These are phyloP conservation scores for Linnemannia hyalina DNA, from an alignment of 192 early-diverging fungal species.

Conservation along the genomic window DNA sequence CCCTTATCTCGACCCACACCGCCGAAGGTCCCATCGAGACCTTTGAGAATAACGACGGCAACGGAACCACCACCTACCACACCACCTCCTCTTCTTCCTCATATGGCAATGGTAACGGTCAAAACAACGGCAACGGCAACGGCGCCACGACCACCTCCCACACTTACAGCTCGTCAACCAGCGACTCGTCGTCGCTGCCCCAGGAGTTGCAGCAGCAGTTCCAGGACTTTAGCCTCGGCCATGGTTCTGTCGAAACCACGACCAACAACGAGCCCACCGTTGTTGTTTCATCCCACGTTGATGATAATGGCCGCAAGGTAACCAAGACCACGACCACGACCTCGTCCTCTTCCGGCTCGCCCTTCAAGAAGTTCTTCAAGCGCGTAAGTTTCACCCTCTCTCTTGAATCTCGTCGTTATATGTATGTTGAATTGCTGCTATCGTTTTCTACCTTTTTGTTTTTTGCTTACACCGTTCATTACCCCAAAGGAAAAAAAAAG, in stretches of 20 bases:
- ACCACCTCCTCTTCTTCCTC: background rate
- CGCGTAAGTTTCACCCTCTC: constrained; percentile 28
- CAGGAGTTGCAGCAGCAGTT: constrained; percentile 28
- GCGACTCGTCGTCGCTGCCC: background rate
- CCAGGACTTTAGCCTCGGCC: constrained; percentile 9
- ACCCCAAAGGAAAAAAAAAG: background rate
- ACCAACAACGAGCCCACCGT: constrained; percentile 35
- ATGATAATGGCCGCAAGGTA: constrained; percentile 46
- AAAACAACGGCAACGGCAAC: background rate
- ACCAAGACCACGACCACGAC: constrained; percentile 51
- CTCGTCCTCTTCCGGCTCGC: constrained; percentile 28
- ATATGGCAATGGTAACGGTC: background rate
- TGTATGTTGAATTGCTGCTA: background rate
- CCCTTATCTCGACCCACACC: constrained; percentile 29
- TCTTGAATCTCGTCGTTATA: background rate
- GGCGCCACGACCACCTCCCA: background rate
- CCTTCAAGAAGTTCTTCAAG: constrained; percentile 53
- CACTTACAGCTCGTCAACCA: background rate
- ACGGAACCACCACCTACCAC: background rate
- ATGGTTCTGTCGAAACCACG: background rate
- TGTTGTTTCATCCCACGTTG: constrained; percentile 35
- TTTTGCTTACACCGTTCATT: background rate
- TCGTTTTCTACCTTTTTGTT: background rate
- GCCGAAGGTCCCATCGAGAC: constrained; percentile 1
- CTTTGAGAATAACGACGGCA: background rate